Evolutionary conservation across 2,329 filamentous ascomycete species (phyloP), one percentile per base, ranked within the genome.

Genomic region (Corinectria fuckeliana): DNA sequence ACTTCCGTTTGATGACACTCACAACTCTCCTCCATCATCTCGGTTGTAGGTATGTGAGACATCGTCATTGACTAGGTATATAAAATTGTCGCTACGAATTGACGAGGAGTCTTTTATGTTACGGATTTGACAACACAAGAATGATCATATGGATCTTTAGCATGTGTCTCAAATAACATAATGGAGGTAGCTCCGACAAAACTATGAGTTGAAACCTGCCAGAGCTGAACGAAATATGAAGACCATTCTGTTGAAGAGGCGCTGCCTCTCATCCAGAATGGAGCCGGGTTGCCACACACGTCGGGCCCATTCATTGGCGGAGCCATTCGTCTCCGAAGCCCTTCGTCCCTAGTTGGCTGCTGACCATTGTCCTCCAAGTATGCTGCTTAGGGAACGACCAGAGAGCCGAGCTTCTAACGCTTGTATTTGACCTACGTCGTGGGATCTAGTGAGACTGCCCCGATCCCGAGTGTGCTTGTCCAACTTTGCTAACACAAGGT

Each of bases 341-440:
- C 34, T 58, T 11, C 25, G 49, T 2, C 50, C 50, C 11, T 25
- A 2, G 18, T 3, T 50, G 10, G 56, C 56, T 23, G 56, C 56
- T 23, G 42, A 30, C 1, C n/a, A 59, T 38, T n/a, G 34, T 59
- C n/a, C 56, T 59, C 14, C 20, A 6, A 13, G 50, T 18, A 14
- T 45, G 39, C 20, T 44, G 36, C 5, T 44, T 34, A 23, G 5
- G 23, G 3, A 2, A 8, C 11, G 26, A 59, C 16, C 25, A 11
- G 14, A 45, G 36, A 21, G 21, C 4, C 25, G 42, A 20, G 10
- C 34, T 59, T 13, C 25, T 44, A 1, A 10, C 34, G 2, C 45
- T 59, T 8, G 53, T 68, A 14, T 59, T 58, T 14, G 64, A 70
- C 55, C 14, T 70, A 67, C 25, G 68, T 74, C 25, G 50, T 72